These are phyloP conservation scores for Fomitopsis pinicola DNA, from an alignment of 1,284 basidiomycete species.

Conservation along the genomic window DNA sequence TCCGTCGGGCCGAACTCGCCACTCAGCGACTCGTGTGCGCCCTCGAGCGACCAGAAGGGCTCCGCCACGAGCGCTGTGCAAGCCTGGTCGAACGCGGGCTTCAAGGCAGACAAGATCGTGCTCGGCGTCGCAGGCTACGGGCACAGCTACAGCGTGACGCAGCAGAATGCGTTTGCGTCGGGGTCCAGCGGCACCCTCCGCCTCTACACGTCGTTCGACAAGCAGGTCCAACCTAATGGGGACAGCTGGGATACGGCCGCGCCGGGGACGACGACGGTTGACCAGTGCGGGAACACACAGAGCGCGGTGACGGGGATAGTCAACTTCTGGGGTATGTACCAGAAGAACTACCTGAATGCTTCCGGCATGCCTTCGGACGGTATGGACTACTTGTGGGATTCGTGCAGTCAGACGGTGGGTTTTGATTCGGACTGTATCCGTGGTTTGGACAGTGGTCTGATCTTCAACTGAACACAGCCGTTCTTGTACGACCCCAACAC, in stretches of 20 bases:
- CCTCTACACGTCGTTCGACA: constrained; percentile 36
- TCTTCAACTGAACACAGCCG: constrained; percentile 26
- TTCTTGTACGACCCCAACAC: constrained; percentile 41
- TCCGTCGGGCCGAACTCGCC: constrained; percentile 66
- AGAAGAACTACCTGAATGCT: constrained; percentile 30
- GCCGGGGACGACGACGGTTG: constrained; percentile 19
- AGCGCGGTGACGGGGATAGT: constrained; percentile 34
- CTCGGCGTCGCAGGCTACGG: constrained; percentile 63
- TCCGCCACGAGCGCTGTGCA: constrained; percentile 61
- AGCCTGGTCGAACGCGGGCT: constrained; percentile 59
- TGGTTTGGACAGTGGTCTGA: not conserved
- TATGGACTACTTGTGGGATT: constrained; percentile 39
- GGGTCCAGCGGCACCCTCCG: constrained; percentile 23
- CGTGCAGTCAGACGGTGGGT: constrained; percentile 46
- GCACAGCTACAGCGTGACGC: constrained; percentile 37
- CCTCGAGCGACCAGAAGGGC: constrained; percentile 48
- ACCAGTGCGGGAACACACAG: constrained; percentile 35
- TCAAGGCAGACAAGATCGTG: constrained; percentile 59
- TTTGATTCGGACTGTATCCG: not conserved
- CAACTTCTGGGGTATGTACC: constrained; percentile 38
- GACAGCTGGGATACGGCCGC: constrained; percentile 36
- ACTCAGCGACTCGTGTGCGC: constrained; percentile 55
- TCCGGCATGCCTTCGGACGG: constrained; percentile 34
- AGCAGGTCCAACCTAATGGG: constrained; percentile 33
- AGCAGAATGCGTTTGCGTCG: constrained; percentile 24